Percentiles rank a stretch among this genome's conserved stretches.
Evolutionary conservation across 75 land plant genomes (phyloP).

Genomic region (Adiantum capillusveneris): DNA sequence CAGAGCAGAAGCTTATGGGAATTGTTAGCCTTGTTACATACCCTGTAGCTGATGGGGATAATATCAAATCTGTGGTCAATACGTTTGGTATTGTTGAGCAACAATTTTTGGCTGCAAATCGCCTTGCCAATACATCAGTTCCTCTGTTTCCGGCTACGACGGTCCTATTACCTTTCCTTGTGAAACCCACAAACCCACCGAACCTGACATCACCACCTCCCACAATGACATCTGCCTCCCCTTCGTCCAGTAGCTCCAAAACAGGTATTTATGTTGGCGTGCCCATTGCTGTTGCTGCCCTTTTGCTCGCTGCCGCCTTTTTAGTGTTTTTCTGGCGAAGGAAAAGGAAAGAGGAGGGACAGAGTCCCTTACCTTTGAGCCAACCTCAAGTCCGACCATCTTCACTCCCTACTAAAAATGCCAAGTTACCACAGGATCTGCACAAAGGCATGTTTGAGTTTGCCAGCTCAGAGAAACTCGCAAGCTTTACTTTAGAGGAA

Average conservation of each 20-base stretch:
- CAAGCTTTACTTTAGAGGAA: constrained; percentile 48
- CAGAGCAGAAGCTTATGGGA: constrained; percentile 12
- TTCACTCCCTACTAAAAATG: too few relatives aligned
- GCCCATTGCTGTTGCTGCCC: constrained; percentile 14
- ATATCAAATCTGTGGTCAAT: constrained; percentile 18
- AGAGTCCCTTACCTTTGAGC: too few relatives aligned
- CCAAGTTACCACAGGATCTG: too few relatives aligned
- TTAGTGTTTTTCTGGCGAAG: too few relatives aligned
- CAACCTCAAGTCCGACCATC: too few relatives aligned
- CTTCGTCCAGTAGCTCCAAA: too few relatives aligned
- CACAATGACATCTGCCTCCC: constrained; percentile 5
- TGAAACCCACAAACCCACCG: constrained; percentile 21
- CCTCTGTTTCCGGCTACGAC: constrained; percentile 24
- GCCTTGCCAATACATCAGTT: neutral
- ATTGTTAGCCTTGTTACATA: constrained; percentile 43
- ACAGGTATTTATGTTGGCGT: constrained; percentile 1
- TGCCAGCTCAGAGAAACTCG: constrained; percentile 27
- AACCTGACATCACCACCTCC: constrained; percentile 11
- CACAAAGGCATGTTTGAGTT: constrained; percentile 14
- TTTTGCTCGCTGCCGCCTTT: constrained; percentile 37
- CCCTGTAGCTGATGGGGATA: constrained; percentile 43
- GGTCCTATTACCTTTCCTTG: constrained; percentile 50
- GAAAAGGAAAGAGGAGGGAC: too few relatives aligned
- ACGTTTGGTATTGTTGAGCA: constrained; percentile 16
- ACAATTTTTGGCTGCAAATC: constrained; percentile 15